Conservation (phyloP, 108 stramenopile genomes). For the Discostella stelligeroides region DNA sequence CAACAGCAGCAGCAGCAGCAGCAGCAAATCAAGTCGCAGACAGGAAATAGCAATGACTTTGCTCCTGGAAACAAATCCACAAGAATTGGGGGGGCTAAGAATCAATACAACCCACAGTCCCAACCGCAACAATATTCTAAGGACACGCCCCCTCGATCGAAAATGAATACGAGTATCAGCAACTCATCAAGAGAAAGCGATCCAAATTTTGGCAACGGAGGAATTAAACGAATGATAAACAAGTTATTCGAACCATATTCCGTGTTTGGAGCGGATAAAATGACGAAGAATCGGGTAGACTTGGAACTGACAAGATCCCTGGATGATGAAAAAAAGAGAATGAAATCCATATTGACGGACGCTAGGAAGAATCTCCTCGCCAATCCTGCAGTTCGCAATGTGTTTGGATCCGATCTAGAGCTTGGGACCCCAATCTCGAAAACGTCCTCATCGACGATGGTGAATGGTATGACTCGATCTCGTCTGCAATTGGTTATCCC, state of each 20-base stretch:
- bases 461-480: slow-evolving; percentile 19
- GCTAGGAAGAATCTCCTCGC: slow-evolving; percentile 14
- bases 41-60: background rate
- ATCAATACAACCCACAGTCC: background rate
- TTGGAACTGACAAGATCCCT: background rate
- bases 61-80: background rate
- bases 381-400: slow-evolving; percentile 6
- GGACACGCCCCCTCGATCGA: background rate
- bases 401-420: slow-evolving; percentile 12
- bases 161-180: background rate
- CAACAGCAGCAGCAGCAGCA: background rate
- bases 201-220: background rate
- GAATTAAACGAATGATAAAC: background rate
- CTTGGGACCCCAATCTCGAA: slow-evolving; percentile 7
- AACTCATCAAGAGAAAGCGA: background rate
- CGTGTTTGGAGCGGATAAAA: background rate
- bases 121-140: background rate
- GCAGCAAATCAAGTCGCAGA: background rate
- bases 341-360: slow-evolving; percentile 6
- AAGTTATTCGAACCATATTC: background rate
- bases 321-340: slow-evolving; percentile 1
- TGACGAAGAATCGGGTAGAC: background rate
- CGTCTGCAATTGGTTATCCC: slow-evolving; percentile 6
- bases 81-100: background rate
- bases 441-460: slow-evolving; percentile 12